Evolutionary conservation across 805 yeast genomes (phyloP), one percentile per base, ranked within the genome.

Genomic region (Wickerhamiella kurtzmanii): DNA sequence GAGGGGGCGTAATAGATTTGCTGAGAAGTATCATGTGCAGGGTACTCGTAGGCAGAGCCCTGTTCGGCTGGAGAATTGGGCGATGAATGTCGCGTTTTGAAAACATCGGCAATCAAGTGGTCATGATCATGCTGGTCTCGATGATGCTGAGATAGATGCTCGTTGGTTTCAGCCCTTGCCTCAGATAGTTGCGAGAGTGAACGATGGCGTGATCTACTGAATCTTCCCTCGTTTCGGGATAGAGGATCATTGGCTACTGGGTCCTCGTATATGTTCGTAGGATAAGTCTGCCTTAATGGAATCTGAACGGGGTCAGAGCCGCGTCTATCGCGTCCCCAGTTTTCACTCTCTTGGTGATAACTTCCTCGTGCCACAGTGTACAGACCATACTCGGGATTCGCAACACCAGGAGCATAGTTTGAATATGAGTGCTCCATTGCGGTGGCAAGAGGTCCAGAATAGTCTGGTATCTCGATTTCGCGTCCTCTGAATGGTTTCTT

Each of bases 401-500:
- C 32, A 11, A 25, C 32, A 6, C 32, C 32, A 6, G 6, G 32
- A 25, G 32, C 6, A 11, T 25, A 25, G 11, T 11, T 25, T 6
- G 32, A 11, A 25, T 25, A 25, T 25, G 32, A 6, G 11, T 25
- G 32, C 32, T 25, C 32, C 32, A 25, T 25, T 25, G 32, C 32
- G 32, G 11, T 11, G 32, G 32, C 32, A 25, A 6, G 6, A n/a
- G 32, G 32, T 6, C 32, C 32, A 11, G 32, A 6, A 11, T 25
- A 25, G 11, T 25, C 32, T 6, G 32, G 32, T 6, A 25, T 25
- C 11, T 25, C 32, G 11, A 25, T 25, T 11, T 25, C 32, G 32
- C 32, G 32, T 25, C 32, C 25, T 16, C 47, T 4, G 35, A 21
- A 40, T 6, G 35, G 40, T 35, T 45, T 50, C n/a, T 41, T 35